Conservation (phyloP, 345 rosid species). For the Acer campestre region DNA sequence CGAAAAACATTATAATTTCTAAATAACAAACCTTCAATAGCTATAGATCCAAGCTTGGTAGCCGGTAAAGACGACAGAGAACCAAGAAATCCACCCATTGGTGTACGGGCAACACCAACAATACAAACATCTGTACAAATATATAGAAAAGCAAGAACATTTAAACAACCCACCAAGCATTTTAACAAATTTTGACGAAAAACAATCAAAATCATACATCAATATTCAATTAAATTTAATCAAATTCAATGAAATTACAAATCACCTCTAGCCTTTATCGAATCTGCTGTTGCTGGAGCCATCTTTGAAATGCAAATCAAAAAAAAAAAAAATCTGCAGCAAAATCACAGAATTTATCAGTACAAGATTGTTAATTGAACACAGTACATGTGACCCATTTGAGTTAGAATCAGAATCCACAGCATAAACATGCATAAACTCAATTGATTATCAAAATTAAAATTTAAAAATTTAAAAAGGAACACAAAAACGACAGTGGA, state of each 20-base stretch:
- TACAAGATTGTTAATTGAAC: not conserved
- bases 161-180: not conserved
- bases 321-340: constrained; percentile 35
- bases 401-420: constrained; percentile 6
- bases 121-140: constrained; percentile 81
- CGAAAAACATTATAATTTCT: not conserved
- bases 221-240: no score
- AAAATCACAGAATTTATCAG: not conserved
- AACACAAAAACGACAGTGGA: not conserved
- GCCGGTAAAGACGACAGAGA: constrained; percentile 78
- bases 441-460: not conserved
- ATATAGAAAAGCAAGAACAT: constrained; percentile 9
- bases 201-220: no score
- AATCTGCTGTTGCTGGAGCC: constrained; percentile 63
- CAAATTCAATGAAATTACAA: constrained; percentile 1
- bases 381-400: not conserved
- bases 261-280: constrained; percentile 78
- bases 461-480: no score
- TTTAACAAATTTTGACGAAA: no score
- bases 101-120: constrained; percentile 97
- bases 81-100: constrained; percentile 96
- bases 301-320: constrained; percentile 30
- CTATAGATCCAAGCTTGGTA: constrained; percentile 92
- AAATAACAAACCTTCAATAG: constrained; percentile 62
- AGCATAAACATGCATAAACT: constrained; percentile 9